Conservation (phyloP, 192 early-diverging fungal genomes). For the Tieghemiomyces parasiticus region DNA sequence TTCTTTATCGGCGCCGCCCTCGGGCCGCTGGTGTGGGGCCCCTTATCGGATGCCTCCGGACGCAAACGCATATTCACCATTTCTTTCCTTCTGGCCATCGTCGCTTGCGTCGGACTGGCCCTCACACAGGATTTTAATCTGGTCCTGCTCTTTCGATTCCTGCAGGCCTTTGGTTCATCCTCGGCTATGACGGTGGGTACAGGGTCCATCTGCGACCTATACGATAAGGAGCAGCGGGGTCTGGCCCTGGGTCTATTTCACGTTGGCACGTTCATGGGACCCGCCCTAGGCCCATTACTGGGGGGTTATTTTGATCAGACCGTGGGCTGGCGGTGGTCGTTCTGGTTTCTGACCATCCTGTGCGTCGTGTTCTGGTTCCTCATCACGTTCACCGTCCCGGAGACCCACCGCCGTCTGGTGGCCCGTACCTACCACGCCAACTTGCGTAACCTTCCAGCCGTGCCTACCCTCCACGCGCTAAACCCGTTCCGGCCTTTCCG, state of each 20-base stretch:
- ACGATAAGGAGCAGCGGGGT: slow-evolving; percentile 28
- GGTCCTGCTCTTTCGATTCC: slow-evolving; percentile 20
- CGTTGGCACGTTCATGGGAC: slow-evolving; percentile 31
- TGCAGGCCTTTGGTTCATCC: slow-evolving; percentile 28
- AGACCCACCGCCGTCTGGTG: slow-evolving; percentile 33
- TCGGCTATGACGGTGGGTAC: slow-evolving; percentile 30
- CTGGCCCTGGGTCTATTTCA: slow-evolving; percentile 35
- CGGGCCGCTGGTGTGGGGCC: no score
- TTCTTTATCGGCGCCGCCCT: no score
- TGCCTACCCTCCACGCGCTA: no score
- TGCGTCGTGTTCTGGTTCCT: slow-evolving; percentile 28
- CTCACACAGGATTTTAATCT: no score
- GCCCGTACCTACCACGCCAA: slow-evolving; percentile 15
- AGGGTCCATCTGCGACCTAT: slow-evolving; percentile 33
- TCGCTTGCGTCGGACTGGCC: no score
- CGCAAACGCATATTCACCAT: no score
- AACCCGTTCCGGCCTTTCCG: slow-evolving; percentile 9
- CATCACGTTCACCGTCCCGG: slow-evolving; percentile 36
- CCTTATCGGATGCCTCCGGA: no score
- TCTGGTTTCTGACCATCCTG: slow-evolving; percentile 38
- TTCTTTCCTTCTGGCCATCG: no score
- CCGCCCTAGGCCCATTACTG: slow-evolving; percentile 31
- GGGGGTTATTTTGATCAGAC: slow-evolving; percentile 30
- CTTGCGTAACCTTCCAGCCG: slow-evolving; percentile 18
- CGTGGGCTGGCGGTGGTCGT: slow-evolving; percentile 35